phyloP scores from a whole-genome alignment of 1,139 yeast species.

The Zygosaccharomyces sapae region DNA sequence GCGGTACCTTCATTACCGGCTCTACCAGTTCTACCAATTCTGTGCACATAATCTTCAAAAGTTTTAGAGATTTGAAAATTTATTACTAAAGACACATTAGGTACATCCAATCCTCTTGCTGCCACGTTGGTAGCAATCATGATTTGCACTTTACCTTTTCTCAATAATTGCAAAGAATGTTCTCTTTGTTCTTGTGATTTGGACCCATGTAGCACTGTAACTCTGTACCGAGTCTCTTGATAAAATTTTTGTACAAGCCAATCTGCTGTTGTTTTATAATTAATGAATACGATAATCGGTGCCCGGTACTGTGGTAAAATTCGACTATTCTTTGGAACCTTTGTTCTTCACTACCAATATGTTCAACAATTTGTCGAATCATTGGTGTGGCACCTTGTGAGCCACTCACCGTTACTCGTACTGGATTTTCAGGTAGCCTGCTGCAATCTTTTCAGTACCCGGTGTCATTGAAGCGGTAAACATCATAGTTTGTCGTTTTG shows the following conservation, averaged over 20 bases:
- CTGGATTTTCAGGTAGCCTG: constrained; percentile 61
- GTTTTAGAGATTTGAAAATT: constrained; percentile 79
- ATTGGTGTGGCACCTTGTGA: constrained; percentile 51
- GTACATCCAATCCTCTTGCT: constrained; percentile 95
- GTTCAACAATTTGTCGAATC: constrained; percentile 30
- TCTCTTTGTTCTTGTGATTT: constrained; percentile 84
- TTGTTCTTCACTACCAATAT: constrained; percentile 58
- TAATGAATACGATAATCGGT: constrained; percentile 78
- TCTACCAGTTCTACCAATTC: constrained; percentile 95
- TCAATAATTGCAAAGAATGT: constrained; percentile 75
- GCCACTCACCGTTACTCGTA: constrained; percentile 60
- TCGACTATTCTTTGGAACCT: constrained; percentile 22
- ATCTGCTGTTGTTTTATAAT: constrained; percentile 72
- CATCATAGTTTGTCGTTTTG: constrained; percentile 64
- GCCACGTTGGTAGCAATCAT: constrained; percentile 99
- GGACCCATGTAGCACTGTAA: constrained; percentile 80
- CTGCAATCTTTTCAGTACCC: constrained; percentile 62
- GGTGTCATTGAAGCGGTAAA: constrained; percentile 91
- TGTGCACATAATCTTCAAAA: constrained; percentile 81
- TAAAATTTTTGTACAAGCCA: constrained; percentile 49
- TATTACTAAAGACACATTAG: constrained; percentile 76
- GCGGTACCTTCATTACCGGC: constrained; percentile 81
- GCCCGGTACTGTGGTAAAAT: constrained; percentile 36
- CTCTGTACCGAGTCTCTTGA: constrained; percentile 43
- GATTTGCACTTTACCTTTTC: constrained; percentile 82